phyloP scores from a whole-genome alignment of 1,284 basidiomycete species.

The Somion occarium region DNA sequence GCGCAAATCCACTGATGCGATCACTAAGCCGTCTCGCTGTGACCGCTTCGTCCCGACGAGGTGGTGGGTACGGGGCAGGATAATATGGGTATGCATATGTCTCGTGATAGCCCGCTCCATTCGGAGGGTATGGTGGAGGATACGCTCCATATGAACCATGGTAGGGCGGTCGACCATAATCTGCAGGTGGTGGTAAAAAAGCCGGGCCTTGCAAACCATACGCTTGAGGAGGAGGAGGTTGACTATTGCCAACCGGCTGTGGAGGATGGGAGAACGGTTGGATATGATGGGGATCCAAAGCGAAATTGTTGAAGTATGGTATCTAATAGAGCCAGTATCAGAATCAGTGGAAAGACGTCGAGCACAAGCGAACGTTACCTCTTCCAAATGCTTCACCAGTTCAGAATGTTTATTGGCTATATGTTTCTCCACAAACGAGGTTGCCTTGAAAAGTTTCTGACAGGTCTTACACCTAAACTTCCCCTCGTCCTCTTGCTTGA shows the following conservation, averaged over 20 bases:
- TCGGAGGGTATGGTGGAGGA: conserved; percentile 22
- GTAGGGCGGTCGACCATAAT: conserved; percentile 40
- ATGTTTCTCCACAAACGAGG: conserved; percentile 94
- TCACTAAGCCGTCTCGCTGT: conserved; percentile 65
- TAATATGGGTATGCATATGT: conserved; percentile 40
- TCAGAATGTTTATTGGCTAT: conserved; percentile 87
- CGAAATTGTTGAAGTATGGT: conserved; percentile 89
- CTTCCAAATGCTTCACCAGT: conserved; percentile 70
- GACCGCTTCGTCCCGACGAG: conserved; percentile 52
- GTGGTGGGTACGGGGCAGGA: conserved; percentile 25
- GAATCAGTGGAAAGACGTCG: conserved; percentile 4
- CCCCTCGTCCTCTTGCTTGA: conserved; percentile 93
- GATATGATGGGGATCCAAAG: conserved; percentile 87
- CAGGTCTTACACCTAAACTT: conserved; percentile 95
- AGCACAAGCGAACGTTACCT: conserved; percentile 42
- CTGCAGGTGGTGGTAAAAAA: conserved; percentile 33
- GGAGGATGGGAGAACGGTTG: conserved; percentile 82
- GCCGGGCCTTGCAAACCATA: conserved; percentile 66
- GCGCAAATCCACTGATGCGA: conserved; percentile 68
- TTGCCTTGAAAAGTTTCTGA: conserved; percentile 92
- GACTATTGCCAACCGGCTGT: conserved; percentile 52
- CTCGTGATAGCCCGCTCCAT: conserved; percentile 43
- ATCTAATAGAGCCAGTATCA: conserved; percentile 41
- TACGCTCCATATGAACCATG: conserved; percentile 39
- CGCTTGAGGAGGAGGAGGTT: conserved; percentile 72